Evolutionary conservation across 768 basidiomycete genomes (phyloP).

Genomic region (Panellus pusillus): DNA sequence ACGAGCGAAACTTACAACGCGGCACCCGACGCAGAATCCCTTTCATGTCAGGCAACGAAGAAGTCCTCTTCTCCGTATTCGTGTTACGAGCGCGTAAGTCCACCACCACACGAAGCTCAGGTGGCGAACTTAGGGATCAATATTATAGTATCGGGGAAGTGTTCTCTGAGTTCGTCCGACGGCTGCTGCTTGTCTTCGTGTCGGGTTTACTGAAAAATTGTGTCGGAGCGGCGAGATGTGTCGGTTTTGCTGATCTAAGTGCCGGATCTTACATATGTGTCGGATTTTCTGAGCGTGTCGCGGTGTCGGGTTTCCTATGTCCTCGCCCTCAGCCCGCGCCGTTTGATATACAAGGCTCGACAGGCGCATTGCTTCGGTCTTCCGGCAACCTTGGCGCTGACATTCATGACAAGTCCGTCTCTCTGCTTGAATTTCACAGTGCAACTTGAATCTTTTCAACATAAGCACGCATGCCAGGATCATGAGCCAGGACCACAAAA

Average conservation of each 20-base stretch:
- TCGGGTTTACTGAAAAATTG: no score
- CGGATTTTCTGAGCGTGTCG: no score
- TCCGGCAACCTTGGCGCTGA: constrained; percentile 53
- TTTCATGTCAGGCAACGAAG: constrained; percentile 30
- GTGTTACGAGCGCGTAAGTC: constrained; percentile 10
- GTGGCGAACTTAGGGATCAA: constrained; percentile 28
- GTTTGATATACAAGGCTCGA: constrained; percentile 70
- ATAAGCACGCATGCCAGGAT: constrained; percentile 14
- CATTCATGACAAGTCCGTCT: constrained; percentile 71
- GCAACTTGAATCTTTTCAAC: no score
- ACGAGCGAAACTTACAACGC: constrained; percentile 26
- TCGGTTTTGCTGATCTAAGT: no score
- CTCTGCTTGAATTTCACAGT: no score
- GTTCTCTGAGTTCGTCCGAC: no score
- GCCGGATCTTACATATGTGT: no score
- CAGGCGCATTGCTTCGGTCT: constrained; percentile 70
- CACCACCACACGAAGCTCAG: background rate
- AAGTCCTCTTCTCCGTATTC: constrained; percentile 27
- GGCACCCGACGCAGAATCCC: constrained; percentile 25
- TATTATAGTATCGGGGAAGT: constrained; percentile 34
- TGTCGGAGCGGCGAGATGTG: no score
- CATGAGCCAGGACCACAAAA: constrained; percentile 2
- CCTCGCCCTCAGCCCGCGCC: no score
- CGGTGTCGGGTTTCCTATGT: no score
- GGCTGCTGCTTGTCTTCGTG: no score